Evolutionary conservation across 768 basidiomycete genomes (phyloP), one percentile per base, ranked within the genome.

Genomic region (Baorangia bicolor): DNA sequence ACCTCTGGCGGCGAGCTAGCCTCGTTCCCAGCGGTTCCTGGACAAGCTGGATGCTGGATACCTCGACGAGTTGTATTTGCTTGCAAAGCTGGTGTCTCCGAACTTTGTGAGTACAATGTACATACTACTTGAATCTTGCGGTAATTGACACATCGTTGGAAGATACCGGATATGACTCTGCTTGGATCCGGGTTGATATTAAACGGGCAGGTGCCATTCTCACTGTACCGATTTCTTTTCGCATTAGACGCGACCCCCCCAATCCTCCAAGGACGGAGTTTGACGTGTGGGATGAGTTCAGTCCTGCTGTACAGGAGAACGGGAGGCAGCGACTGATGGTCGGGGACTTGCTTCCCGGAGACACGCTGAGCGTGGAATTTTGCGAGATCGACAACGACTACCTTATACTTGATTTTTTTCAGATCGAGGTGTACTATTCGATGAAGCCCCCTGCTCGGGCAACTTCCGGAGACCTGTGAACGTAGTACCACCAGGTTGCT

Each of bases 311-410:
- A 28, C 43, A 13, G 43, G 12, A 1, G 43, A 44, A 44, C 5
- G 27, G 43, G 27, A 28, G 27, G n/a, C 27, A 18, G 16, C n/a
- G 12, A n/a, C 43, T 44, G 11, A 44, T 44, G 27, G 12, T 44
- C n/a, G n/a, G 6, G 6, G 27, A 33, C 10, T 23, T 47, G 9
- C 10, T 47, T 21, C 33, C 21, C 0, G 46, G 31, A 7, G 45
- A 18, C 21, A 33, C 5, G 9, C 8, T 33, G 31, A 33, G 31
- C 45, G 4, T 33, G 31, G 31, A 33, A 33, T 21, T 33, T 21
- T 0, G 0, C 5, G 0, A 1, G 9, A 10, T 10, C 20, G 9
- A 14, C 20, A 5, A 31, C 20, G 11, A 34, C 23, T 16, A n/a
- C 27, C 7, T 28, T n/a, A 12, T n/a, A 13, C 43, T 44, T 11